These are phyloP conservation scores for Sechiopsis laciniata DNA, from an alignment of 306 rosid genomes.

Conservation along the genomic window DNA sequence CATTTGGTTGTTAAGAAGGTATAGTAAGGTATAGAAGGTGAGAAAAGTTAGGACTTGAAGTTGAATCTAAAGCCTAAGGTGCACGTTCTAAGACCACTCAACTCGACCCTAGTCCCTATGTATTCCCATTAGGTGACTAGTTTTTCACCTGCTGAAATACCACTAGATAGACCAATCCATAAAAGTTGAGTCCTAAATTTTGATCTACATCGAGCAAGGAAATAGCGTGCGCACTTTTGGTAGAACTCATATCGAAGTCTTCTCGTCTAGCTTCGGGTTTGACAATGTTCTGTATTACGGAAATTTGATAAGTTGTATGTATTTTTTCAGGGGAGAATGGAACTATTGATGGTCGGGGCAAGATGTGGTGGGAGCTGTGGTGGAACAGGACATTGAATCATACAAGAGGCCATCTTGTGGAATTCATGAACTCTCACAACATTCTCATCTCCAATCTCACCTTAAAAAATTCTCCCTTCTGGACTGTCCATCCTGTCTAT, in stretches of 20 bases:
- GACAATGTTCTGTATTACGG: not conserved
- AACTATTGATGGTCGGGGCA: constrained; percentile 84
- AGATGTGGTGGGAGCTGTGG: constrained; percentile 98
- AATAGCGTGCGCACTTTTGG: too few relatives aligned
- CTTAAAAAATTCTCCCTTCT: constrained; percentile 79
- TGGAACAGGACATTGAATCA: constrained; percentile 84
- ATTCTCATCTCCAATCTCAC: constrained; percentile 83
- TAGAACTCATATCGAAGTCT: not conserved
- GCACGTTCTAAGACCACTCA: not conserved
- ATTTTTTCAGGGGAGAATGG: constrained; percentile 72
- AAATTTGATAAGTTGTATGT: not conserved
- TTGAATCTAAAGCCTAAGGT: not conserved
- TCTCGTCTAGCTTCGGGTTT: not conserved
- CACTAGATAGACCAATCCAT: not conserved
- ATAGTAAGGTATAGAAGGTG: not conserved
- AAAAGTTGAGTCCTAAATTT: too few relatives aligned
- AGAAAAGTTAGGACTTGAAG: not conserved
- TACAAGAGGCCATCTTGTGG: constrained; percentile 94
- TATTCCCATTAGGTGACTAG: too few relatives aligned
- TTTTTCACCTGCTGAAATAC: not conserved
- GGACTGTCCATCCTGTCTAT: constrained; percentile 96
- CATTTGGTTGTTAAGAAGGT: not conserved
- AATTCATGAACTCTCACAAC: constrained; percentile 66
- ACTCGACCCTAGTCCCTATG: not conserved
- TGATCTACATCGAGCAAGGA: too few relatives aligned